phyloP scores from a whole-genome alignment of 371 early-diverging fungal genomes.

The Zychaea mexicana region DNA sequence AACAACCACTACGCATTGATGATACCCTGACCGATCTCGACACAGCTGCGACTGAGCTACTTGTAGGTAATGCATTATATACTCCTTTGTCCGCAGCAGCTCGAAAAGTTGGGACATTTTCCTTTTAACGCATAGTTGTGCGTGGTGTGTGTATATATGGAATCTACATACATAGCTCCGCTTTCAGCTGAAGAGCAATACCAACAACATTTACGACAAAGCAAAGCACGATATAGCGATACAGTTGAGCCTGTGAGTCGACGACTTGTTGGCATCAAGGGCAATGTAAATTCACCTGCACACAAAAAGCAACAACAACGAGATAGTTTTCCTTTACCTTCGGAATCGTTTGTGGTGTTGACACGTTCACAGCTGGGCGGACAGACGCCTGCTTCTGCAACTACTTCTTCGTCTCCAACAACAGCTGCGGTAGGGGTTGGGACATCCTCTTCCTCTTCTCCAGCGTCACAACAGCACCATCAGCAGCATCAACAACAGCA shows the following conservation, averaged over 20 bases:
- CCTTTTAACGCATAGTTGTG: not conserved
- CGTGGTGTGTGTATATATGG: not conserved
- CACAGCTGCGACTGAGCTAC: constrained; percentile 49
- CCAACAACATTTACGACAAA: constrained; percentile 6
- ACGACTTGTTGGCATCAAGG: not conserved
- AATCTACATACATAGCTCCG: constrained; percentile 8
- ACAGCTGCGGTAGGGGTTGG: not conserved
- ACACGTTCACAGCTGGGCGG: constrained; percentile 39
- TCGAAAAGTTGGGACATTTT: not conserved
- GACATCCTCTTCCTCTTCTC: not conserved
- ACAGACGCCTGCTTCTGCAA: not conserved
- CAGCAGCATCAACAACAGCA: not conserved
- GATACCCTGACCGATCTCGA: constrained; percentile 61
- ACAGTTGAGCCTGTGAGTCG: not conserved
- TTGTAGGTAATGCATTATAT: constrained; percentile 22
- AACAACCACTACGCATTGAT: constrained; percentile 58
- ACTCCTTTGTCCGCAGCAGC: too few relatives aligned
- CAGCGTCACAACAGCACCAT: not conserved
- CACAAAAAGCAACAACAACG: constrained; percentile 17
- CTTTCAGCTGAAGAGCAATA: constrained; percentile 21
- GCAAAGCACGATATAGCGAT: not conserved
- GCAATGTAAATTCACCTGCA: constrained; percentile 7
- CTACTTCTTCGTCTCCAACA: not conserved
- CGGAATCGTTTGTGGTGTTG: constrained; percentile 62
- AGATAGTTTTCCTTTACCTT: constrained; percentile 34